Evolutionary conservation across 331 rosid species (phyloP), one percentile per base, ranked within the genome.

Genomic region (Cydonia oblonga): DNA sequence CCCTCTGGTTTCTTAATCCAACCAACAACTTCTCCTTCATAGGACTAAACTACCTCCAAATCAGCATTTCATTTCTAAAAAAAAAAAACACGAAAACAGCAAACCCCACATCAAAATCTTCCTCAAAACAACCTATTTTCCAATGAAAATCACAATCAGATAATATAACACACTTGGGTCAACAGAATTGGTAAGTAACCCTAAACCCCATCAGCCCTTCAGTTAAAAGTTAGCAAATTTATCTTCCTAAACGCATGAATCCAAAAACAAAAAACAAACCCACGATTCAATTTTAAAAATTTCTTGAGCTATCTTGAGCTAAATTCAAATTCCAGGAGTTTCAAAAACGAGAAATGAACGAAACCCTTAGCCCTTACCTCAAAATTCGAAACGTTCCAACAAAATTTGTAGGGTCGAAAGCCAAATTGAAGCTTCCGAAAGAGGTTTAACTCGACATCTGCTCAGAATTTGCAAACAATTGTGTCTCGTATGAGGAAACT

Each of bases 341-440:
- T 26, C 29, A 32, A 72, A 61, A 72, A 26, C 28, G 32, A 72
- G 46, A 30, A 75, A 61, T 20, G 35, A 66, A 61, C 12, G 35
- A 66, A 80, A 64, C 52, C 66, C 75, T 35, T 19, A 30, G 29
- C 53, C 71, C 62, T 80, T 80, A 80, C 84, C 84, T 66, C 71
- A 38, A 51, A 51, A 53, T 6, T 66, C 64, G 19, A 71, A 52
- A 60, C 42, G n/a, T 33, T 70, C 46, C 11, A 18, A 7, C 22
- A 3, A 20, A 54, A 74, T 30, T 13, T 76, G 46, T 13, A n/a
- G 49, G 20, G 38, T 64, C 8, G 23, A 23, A 22, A 40, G 54
- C 26, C 9, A 5, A 44, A 51, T 30, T 52, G 67, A 23, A 40
- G 60, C 22, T 49, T 32, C 12, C 4, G 6, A 26, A 58, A 65